Conservation (phyloP, 345 rosid species). For the Carallia brachiata region DNA sequence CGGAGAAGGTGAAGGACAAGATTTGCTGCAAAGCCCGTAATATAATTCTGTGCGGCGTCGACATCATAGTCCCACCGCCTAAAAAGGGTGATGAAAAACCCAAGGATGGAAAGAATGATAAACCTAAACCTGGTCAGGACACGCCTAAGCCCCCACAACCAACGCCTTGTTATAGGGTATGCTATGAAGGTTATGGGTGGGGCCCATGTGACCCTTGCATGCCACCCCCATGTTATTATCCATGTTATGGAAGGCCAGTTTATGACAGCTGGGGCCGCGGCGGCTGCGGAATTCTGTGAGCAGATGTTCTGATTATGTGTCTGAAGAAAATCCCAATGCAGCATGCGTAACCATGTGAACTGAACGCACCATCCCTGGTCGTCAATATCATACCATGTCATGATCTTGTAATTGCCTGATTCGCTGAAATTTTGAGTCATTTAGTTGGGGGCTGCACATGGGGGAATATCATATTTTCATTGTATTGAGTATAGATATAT, state of each 20-base stretch:
- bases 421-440: no score
- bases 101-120: no score
- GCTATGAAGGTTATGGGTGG: not conserved
- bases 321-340: no score
- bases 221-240: no score
- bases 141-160: not conserved
- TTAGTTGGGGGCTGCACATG: not conserved
- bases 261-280: no score
- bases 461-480: not conserved
- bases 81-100: not conserved
- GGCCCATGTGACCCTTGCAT: no score
- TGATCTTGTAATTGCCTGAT: no score
- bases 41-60: conserved; percentile 45
- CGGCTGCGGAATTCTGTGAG: no score
- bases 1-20: conserved; percentile 62
- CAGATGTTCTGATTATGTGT: no score
- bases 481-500: no score
- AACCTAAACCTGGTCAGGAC: not conserved
- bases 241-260: no score
- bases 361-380: not conserved
- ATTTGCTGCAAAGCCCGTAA: conserved; percentile 53
- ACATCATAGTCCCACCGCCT: conserved; percentile 28
- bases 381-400: not conserved
- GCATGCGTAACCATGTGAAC: no score
- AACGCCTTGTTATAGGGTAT: conserved; percentile 20